Conservation (phyloP, 176 grass and related monocot species). For the Rhynchospora pubera region DNA sequence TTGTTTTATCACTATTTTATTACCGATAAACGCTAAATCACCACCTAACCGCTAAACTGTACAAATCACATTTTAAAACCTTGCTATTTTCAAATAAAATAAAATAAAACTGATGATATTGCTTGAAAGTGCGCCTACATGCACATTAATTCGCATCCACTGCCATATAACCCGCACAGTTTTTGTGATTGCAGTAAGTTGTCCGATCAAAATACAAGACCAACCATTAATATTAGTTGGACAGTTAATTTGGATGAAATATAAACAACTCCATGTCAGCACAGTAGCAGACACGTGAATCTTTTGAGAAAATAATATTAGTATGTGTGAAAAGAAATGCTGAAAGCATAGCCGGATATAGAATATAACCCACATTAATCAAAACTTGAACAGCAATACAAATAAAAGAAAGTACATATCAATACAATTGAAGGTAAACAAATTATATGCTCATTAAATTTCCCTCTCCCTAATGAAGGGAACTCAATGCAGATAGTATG, state of each 20-base stretch:
- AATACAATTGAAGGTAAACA: background rate
- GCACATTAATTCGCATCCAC: background rate
- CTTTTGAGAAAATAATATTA: background rate
- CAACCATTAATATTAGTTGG: background rate
- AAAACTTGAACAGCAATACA: background rate
- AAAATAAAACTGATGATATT: too few relatives aligned
- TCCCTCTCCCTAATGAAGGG: background rate
- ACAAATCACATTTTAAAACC: too few relatives aligned
- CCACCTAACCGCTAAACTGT: too few relatives aligned
- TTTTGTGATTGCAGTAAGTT: background rate
- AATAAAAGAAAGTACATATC: background rate
- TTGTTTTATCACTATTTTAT: too few relatives aligned
- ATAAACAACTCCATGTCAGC: background rate
- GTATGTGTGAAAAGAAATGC: background rate
- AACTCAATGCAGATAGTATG: constrained; percentile 32
- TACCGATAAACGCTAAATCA: too few relatives aligned
- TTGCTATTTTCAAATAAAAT: too few relatives aligned
- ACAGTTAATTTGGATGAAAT: background rate
- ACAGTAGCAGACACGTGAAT: background rate
- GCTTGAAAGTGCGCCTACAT: background rate
- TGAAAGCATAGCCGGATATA: background rate
- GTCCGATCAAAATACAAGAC: background rate
- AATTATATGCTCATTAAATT: background rate
- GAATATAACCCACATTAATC: background rate
- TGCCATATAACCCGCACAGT: background rate